phyloP scores from a whole-genome alignment of 352 stramenopile species.

The Phytophthora hybrid region DNA sequence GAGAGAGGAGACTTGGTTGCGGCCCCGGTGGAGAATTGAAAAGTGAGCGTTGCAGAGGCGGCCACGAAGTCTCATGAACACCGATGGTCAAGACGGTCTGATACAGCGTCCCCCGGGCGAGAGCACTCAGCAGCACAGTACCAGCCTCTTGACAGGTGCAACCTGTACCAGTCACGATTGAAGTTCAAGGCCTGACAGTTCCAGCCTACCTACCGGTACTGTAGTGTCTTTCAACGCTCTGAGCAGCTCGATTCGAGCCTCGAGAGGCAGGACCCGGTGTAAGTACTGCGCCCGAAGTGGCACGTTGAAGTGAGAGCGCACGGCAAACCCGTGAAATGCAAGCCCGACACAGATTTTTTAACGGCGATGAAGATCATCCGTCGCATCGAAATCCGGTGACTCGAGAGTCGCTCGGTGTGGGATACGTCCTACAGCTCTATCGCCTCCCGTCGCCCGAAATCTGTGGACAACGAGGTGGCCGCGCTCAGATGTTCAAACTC shows the following conservation, averaged over 20 bases:
- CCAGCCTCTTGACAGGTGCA: neutral
- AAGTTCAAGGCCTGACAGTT: constrained; percentile 20
- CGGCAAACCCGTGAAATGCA: constrained; percentile 29
- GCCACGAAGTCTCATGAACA: neutral
- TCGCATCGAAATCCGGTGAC: constrained; percentile 9
- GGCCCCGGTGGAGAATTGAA: constrained; percentile 29
- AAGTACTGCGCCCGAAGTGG: constrained; percentile 21
- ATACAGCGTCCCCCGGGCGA: neutral
- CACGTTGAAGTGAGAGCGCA: constrained; percentile 29
- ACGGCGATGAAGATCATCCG: constrained; percentile 25
- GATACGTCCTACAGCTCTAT: constrained; percentile 1
- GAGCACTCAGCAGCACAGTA: constrained; percentile 15
- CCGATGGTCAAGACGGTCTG: neutral
- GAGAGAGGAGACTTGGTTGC: constrained; percentile 11
- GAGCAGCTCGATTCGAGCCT: neutral
- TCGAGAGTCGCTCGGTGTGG: neutral
- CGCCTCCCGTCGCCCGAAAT: constrained; percentile 10
- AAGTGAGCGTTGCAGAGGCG: constrained; percentile 18
- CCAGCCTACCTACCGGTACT: too few relatives aligned
- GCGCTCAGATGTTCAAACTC: constrained; percentile 26
- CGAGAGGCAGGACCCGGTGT: neutral
- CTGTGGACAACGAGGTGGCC: constrained; percentile 8
- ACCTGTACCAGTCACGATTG: neutral
- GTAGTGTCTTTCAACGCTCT: neutral
- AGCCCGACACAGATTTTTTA: constrained; percentile 20